Percentiles rank a stretch among this genome's conserved stretches.
Evolutionary conservation across 75 land plant species (phyloP).

Genomic region (Selaginella tamariscina): DNA sequence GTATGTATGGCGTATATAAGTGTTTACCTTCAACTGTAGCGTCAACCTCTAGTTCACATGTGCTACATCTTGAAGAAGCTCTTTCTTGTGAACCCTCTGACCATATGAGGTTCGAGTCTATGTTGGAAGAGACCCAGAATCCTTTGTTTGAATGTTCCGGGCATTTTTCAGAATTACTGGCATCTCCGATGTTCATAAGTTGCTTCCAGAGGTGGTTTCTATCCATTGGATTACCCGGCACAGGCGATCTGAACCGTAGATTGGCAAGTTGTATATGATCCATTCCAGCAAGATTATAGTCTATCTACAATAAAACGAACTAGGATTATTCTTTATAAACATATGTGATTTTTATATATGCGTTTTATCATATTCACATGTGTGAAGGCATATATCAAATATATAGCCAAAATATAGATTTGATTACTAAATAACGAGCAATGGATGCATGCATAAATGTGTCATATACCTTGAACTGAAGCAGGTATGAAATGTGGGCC

Average conservation of each 20-base stretch:
- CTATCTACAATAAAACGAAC: slow-evolving; percentile 44
- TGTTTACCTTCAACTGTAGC: slow-evolving; percentile 56
- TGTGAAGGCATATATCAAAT: too few species aligned
- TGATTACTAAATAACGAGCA: slow-evolving; percentile 5
- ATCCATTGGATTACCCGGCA: slow-evolving; percentile 35
- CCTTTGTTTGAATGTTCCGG: not conserved
- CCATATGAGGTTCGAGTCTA: not conserved
- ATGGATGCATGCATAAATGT: not conserved
- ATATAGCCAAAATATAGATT: not conserved
- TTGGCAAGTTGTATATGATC: slow-evolving; percentile 61
- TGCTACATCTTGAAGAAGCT: slow-evolving; percentile 33
- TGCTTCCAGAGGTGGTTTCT: slow-evolving; percentile 14
- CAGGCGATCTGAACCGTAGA: slow-evolving; percentile 67
- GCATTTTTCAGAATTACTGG: not conserved
- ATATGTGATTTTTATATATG: too few species aligned
- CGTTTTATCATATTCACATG: too few species aligned
- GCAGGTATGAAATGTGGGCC: slow-evolving; percentile 76
- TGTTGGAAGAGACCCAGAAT: not conserved
- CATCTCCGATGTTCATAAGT: not conserved
- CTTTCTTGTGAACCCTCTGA: not conserved
- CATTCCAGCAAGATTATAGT: slow-evolving; percentile 93
- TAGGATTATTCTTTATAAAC: not conserved
- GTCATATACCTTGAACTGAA: slow-evolving; percentile 62
- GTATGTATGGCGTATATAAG: slow-evolving; percentile 6
- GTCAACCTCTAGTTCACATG: slow-evolving; percentile 79